These are phyloP conservation scores for Nannochloropsis granulata DNA, from an alignment of 108 stramenopile species.

Conservation along the genomic window DNA sequence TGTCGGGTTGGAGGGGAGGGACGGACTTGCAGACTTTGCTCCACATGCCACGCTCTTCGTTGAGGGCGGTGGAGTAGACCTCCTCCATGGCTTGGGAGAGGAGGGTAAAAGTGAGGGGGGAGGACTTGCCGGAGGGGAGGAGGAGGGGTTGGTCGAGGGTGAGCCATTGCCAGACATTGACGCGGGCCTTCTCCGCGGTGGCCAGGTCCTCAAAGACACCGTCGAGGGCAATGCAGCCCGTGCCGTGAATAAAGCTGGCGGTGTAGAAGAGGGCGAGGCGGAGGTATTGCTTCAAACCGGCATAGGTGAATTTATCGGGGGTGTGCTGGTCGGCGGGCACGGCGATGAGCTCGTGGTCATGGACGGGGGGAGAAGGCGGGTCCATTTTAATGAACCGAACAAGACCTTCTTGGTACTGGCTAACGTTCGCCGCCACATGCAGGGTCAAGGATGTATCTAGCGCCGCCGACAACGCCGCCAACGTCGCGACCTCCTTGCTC, in stretches of 20 bases:
- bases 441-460: not conserved
- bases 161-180: constrained; percentile 1
- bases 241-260: not conserved
- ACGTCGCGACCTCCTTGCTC: not conserved
- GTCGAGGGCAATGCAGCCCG: not conserved
- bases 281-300: not conserved
- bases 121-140: not conserved
- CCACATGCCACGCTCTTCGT: not conserved
- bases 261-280: not conserved
- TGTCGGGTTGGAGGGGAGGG: not conserved
- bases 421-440: not conserved
- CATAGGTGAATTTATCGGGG: not conserved
- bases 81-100: not conserved
- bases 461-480: not conserved
- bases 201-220: not conserved
- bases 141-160: not conserved
- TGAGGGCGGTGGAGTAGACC: not conserved
- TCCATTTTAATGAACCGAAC: not conserved
- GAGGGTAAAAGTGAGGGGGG: not conserved
- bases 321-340: not conserved
- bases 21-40: not conserved
- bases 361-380: not conserved
- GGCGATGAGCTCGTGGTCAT: not conserved
- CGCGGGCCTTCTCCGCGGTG: constrained; percentile 4
- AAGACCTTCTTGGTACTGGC: not conserved